Percentiles rank a stretch among this genome's conserved stretches.
These are phyloP conservation scores for Jaenimonas drosophilae DNA, from an alignment of 208 protist species.

Conservation along the genomic window DNA sequence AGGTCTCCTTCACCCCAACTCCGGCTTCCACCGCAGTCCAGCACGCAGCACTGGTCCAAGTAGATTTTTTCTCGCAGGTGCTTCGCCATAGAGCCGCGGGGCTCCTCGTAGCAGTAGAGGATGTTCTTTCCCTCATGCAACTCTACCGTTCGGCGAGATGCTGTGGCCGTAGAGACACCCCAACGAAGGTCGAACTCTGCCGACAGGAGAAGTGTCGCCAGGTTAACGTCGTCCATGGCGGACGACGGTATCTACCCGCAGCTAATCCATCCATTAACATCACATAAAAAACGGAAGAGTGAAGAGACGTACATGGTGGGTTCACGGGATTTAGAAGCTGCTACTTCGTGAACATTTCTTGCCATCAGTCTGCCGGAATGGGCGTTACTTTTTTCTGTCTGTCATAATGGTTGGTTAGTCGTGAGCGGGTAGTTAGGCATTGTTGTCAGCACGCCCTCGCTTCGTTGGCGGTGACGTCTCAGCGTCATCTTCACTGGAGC, in stretches of 20 bases:
- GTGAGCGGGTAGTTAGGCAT: too few relatives aligned
- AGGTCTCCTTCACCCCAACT: slow-evolving; percentile 13
- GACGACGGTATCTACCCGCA: neutral
- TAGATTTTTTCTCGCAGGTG: slow-evolving; percentile 39
- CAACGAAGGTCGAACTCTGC: slow-evolving; percentile 20
- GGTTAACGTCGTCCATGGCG: slow-evolving; percentile 15
- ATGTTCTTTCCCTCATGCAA: slow-evolving; percentile 40
- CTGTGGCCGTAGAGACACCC: slow-evolving; percentile 4
- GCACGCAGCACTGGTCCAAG: slow-evolving; percentile 27
- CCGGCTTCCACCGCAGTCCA: slow-evolving; percentile 27
- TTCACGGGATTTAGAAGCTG: too few relatives aligned
- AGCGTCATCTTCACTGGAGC: too few relatives aligned
- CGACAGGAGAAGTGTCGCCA: slow-evolving; percentile 36
- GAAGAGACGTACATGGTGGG: too few relatives aligned
- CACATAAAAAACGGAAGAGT: neutral
- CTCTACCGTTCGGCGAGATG: slow-evolving; percentile 33
- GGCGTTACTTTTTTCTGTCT: too few relatives aligned
- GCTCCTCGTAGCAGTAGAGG: slow-evolving; percentile 57
- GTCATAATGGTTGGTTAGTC: too few relatives aligned
- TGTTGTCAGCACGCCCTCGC: too few relatives aligned
- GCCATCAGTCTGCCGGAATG: too few relatives aligned
- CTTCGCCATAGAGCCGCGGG: slow-evolving; percentile 48
- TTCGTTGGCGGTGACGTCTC: too few relatives aligned
- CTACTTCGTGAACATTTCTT: too few relatives aligned
- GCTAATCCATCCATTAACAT: too few relatives aligned